A percentile compares a stretch with the other conserved stretches of the same genome.
Conservation (phyloP, 495 filamentous ascomycete species). For the Talaromyces stipitatus region DNA sequence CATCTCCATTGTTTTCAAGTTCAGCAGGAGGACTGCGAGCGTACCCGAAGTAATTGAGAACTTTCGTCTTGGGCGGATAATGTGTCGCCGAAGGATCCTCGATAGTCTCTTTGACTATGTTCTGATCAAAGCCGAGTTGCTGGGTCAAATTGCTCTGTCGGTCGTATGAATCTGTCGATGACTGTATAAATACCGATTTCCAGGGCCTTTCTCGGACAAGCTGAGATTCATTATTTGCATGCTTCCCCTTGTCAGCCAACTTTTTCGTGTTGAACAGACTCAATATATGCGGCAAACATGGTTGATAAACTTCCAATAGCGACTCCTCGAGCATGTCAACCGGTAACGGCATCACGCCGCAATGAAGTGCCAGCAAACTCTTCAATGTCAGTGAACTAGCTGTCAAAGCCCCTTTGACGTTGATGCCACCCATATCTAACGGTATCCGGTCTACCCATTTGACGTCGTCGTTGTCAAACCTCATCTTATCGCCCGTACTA, state of each 20-base stretch:
- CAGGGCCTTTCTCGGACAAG: constrained; percentile 18
- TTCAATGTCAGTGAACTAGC: constrained; percentile 41
- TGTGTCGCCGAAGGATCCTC: constrained; percentile 20
- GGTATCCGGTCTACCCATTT: constrained; percentile 16
- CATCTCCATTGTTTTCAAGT: too few relatives aligned
- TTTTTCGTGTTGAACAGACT: constrained; percentile 33
- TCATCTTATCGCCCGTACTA: constrained; percentile 19
- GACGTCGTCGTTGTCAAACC: constrained; percentile 9
- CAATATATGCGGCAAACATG: constrained; percentile 37
- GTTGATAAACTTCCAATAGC: constrained; percentile 35
- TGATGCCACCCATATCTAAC: constrained; percentile 34
- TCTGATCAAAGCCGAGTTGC: constrained; percentile 32
- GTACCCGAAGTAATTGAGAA: constrained; percentile 39
- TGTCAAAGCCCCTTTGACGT: constrained; percentile 33
- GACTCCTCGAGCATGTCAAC: constrained; percentile 39
- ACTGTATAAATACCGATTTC: constrained; percentile 40
- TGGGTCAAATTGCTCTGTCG: constrained; percentile 27
- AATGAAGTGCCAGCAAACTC: constrained; percentile 36
- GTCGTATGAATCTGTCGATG: constrained; percentile 39
- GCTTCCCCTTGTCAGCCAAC: background rate
- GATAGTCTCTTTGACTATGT: constrained; percentile 26
- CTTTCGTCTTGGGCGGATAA: constrained; percentile 16
- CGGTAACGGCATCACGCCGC: constrained; percentile 34
- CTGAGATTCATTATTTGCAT: background rate
- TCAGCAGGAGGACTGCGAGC: background rate